phyloP scores from a whole-genome alignment of 2,329 filamentous ascomycete species.

The Monilinia fructicola region DNA sequence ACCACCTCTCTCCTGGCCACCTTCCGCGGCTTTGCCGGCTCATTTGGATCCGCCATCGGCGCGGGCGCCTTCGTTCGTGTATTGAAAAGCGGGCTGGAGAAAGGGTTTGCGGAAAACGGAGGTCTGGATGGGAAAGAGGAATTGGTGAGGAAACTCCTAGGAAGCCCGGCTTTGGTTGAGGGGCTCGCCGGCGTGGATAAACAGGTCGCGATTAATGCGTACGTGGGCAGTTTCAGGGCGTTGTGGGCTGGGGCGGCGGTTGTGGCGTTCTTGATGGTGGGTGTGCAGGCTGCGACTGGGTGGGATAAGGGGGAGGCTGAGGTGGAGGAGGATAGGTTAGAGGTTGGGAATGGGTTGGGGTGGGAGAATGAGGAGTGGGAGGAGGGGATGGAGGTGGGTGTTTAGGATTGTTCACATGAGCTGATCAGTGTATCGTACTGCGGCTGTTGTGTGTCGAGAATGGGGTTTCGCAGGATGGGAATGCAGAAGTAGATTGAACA shows the following conservation, averaged over 20 bases:
- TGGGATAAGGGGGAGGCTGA: conserved; percentile 44
- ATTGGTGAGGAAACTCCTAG: conserved; percentile 55
- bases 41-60: conserved; percentile 76
- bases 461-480: too few species aligned
- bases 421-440: neutral
- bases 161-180: conserved; percentile 57
- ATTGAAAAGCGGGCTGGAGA: conserved; percentile 38
- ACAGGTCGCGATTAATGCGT: conserved; percentile 52
- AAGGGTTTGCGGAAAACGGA: conserved; percentile 42
- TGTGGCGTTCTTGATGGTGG: conserved; percentile 49
- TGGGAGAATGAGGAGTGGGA: conserved; percentile 19
- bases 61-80: conserved; percentile 54
- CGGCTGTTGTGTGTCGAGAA: neutral
- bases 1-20: conserved; percentile 74
- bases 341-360: conserved; percentile 16
- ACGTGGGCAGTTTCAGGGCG: conserved; percentile 52
- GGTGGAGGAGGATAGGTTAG: neutral
- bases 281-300: conserved; percentile 58
- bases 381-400: conserved; percentile 22
- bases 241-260: conserved; percentile 54
- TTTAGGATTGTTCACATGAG: neutral
- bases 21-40: conserved; percentile 78
- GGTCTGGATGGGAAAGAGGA: conserved; percentile 38
- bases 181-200: conserved; percentile 50
- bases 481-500: neutral